A percentile compares a stretch with the other conserved stretches of the same genome.
Conservation (phyloP, 768 basidiomycete genomes). For the Suillus cothurnatus region DNA sequence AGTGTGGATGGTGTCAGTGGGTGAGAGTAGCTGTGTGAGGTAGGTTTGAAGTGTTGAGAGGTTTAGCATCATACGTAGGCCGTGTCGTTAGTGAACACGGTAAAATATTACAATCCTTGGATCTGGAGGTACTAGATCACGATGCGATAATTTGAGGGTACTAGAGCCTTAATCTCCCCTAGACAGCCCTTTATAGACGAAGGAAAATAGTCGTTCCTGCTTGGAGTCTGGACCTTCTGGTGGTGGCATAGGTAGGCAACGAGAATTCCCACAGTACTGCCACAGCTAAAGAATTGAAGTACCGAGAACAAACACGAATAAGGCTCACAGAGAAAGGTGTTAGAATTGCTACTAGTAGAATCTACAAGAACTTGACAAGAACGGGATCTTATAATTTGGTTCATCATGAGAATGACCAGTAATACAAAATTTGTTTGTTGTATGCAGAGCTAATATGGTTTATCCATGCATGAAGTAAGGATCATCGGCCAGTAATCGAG, state of each 20-base stretch:
- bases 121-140: neutral
- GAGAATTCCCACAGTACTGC: neutral
- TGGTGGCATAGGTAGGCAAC: neutral
- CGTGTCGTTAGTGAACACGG: neutral
- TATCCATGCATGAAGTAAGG: too few relatives aligned
- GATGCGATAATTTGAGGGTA: neutral
- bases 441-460: too few relatives aligned
- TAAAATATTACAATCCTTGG: neutral
- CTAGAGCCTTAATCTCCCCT: neutral
- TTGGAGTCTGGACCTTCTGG: neutral
- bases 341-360: too few relatives aligned
- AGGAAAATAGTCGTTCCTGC: too few relatives aligned
- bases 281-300: neutral
- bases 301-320: too few relatives aligned
- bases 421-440: too few relatives aligned
- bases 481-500: too few relatives aligned
- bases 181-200: too few relatives aligned
- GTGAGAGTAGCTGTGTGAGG: constrained; percentile 61
- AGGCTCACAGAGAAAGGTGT: too few relatives aligned
- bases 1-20: constrained; percentile 61
- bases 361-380: too few relatives aligned
- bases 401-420: too few relatives aligned
- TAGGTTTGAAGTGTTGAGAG: constrained; percentile 67
- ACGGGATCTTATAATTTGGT: too few relatives aligned
- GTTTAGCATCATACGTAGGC: constrained; percentile 56